Base-by-base conservation (phyloP, 352 stramenopile species). In the Blastocystis sp. region DNA sequence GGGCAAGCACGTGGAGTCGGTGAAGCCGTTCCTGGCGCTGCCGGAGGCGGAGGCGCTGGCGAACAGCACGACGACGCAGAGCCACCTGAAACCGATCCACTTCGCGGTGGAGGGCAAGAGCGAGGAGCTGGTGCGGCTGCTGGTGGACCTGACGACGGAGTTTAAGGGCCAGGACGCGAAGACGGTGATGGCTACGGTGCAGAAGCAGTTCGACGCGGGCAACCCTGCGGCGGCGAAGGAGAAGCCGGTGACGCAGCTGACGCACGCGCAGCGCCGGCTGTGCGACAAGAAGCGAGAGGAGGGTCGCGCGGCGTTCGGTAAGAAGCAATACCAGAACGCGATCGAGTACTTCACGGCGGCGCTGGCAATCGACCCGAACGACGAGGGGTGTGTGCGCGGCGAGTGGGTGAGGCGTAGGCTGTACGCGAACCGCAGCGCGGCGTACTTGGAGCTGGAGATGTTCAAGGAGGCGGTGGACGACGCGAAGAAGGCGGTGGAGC, bases 181-280 rank as follows among this genome's bases (percentile, higher is more conserved):
- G 38, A 24, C 17, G 21, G 74, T 84, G 57, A 68, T 84, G 21
- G 21, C 28, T 3, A 42, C 21, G 21, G 40, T 84, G 17, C 57
- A 68, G 52, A 84, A 69, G 74, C 74, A 84, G 74, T 68, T 84
- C 40, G 74, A 84, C 28, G 74, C 74, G 38, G 54, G 28, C 14
- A 84, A 84, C 24, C 9, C 45, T 3, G 24, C 62, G 24, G 38
- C 69, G 3, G 34, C 40, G 43, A 69, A 69, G 34, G 24, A 34
- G 28, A 84, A 84, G 61, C 74, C 74, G 19, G 48, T n/a, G 61
- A 40, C 40, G 54, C 21, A 84, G 54, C 21, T 84, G 10, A 68
- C 74, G n/a, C 9, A 54, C 21, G 52, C n/a, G 21, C 48, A 88
- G 65, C 78, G 64, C 21, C 38, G 60, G 42, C 34, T 88, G 17